phyloP scores from a whole-genome alignment of 1,139 yeast genomes.

The Scheffersomyces illinoinensis region DNA sequence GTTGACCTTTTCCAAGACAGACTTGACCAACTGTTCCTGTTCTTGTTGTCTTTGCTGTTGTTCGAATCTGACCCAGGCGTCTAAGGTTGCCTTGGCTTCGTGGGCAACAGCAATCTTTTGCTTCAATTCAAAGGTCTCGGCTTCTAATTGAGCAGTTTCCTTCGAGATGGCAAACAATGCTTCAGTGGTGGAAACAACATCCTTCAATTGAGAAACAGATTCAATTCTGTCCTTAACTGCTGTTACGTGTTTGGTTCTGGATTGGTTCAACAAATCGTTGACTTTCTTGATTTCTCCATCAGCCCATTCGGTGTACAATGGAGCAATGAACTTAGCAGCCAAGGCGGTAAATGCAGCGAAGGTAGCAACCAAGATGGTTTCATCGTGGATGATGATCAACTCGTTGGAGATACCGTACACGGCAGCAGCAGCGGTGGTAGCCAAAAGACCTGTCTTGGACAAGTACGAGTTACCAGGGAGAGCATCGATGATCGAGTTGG shows the following conservation, averaged over 20 bases:
- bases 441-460: conserved; percentile 92
- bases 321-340: conserved; percentile 86
- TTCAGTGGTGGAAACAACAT: conserved; percentile 89
- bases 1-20: conserved; percentile 87
- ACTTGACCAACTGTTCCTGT: conserved; percentile 86
- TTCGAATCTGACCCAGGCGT: conserved; percentile 99
- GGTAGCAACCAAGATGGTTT: conserved; percentile 80
- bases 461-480: conserved; percentile 88
- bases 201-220: conserved; percentile 84
- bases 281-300: conserved; percentile 87
- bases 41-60: conserved; percentile 94
- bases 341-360: conserved; percentile 76
- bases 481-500: conserved; percentile 84
- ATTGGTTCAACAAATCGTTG: conserved; percentile 76
- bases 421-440: conserved; percentile 93
- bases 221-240: conserved; percentile 93
- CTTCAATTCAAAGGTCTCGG: conserved; percentile 87
- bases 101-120: conserved; percentile 84
- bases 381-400: conserved; percentile 90
- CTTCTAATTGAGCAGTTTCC: conserved; percentile 95
- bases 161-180: conserved; percentile 89
- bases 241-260: conserved; percentile 85
- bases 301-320: conserved; percentile 94
- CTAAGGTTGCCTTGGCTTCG: conserved; percentile 94
- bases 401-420: conserved; percentile 93